Base-by-base conservation (phyloP, 2,329 filamentous ascomycete genomes). In the Thielaviopsis cerberus region DNA sequence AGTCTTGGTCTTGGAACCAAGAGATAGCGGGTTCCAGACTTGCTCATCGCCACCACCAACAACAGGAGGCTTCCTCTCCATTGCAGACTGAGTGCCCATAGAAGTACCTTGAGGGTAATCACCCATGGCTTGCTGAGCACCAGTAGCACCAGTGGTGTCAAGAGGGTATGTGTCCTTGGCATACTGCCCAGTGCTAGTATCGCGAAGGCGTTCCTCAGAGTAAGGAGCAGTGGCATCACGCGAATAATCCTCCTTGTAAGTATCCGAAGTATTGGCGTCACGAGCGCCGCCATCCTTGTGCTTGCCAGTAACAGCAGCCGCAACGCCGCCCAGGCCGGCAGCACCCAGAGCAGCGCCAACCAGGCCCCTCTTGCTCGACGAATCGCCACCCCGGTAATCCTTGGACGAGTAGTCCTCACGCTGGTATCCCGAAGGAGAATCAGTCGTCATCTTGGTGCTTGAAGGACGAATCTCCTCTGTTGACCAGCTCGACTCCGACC, bases 401-500 rank as follows among this genome's bases (percentile, higher is more conserved):
- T 51, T 45, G 11, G 53, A 22, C 13, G 15, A 30, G 25, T 56
- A 56, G n/a, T 51, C 22, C 26, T 51, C 54, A 8, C 41, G 37
- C 13, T 51, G 5, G n/a, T 54, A 54, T 37, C 27, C 52, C 5
- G 30, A 41, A 7, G 26, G 48, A 5, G 54, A 55, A 23, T 50
- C 20, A 26, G 25, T 50, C 20, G 51, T 51, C 34, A 30, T 23
- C 34, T 53, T 15, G 26, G 27, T 27, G 25, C 53, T 55, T 22
- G 51, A 45, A 22, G 55, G 25, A 7, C 59, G 56, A 20, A 61
- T 61, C 37, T 58, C 59, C 24, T 61, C 59, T 23, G 59, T 61
- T 7, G 59, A 61, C 59, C 59, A 61, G 34, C 51, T 55, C 17
- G 55, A 58, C 17, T 45, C 48, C 22, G 55, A 37, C 13, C 59